Evolutionary conservation across 257 asterid species (phyloP), one percentile per base, ranked within the genome.

Genomic region (Cynanchum wilfordii): DNA sequence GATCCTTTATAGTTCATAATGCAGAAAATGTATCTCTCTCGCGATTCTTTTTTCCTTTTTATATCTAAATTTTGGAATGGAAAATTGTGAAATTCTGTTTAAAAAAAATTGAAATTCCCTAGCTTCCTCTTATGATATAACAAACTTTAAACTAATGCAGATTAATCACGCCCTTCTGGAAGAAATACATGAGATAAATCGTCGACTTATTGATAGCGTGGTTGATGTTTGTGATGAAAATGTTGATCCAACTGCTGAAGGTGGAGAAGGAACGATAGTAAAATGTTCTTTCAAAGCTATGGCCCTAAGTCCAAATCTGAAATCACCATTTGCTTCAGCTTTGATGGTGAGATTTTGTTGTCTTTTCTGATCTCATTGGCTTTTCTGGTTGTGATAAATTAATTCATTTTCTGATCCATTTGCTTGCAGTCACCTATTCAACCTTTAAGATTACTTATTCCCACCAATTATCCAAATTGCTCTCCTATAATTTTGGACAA

Each of bases 371-470:
- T 22, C n/a, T 29, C 15, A 44, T 30, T 68, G 38, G 38, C 38
- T 75, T 71, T 74, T 68, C 73, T 73, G 30, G 70, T n/a, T 62
- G 16, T 50, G 44, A 30, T 13, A 74, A 67, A 38, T 84, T 66
- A 77, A 38, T 58, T 73, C 19, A 60, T 73, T 72, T 75, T 74
- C 76, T 80, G 72, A 62, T 42, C 66, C 62, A 45, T 73, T 12
- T 80, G 84, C 90, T 12, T 80, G 84, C 90, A 92, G 98, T 89
- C 95, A n/a, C 98, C 96, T 40, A 90, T 92, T 78, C 98, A 92
- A 74, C 96, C 98, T 60, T 85, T 92, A 72, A 79, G 96, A 72
- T 81, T 92, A 83, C 96, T 90, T 40, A 76, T 92, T 73, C 98
- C 98, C 44, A 81, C 75, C 45, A 86, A 86, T 80, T 92, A 92